Percentiles rank a stretch among this genome's conserved stretches.
Conservation (phyloP, 1,284 basidiomycete species). For the Omphalotus olearius region DNA sequence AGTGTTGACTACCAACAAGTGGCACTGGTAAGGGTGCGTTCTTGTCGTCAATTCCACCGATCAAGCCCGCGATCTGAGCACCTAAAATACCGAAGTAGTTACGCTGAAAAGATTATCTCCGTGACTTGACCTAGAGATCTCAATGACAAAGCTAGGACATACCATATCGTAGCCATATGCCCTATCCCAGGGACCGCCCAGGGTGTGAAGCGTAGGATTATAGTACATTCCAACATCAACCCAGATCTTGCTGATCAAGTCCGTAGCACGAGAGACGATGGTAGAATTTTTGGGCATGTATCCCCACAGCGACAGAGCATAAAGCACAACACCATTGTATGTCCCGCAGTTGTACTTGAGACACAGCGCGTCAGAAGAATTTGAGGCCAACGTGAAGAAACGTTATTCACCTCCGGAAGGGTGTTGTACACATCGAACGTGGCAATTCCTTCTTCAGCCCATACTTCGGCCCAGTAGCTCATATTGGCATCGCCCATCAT, state of each 20-base stretch:
- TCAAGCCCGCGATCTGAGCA: constrained; percentile 22
- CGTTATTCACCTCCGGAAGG: constrained; percentile 24
- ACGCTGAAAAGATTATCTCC: constrained; percentile 13
- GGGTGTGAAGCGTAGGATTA: constrained; percentile 25
- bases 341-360: constrained; percentile 27
- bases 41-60: constrained; percentile 23
- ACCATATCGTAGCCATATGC: constrained; percentile 28
- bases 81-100: constrained; percentile 26
- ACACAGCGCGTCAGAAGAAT: background rate
- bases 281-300: constrained; percentile 27
- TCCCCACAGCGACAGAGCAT: constrained; percentile 26
- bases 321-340: constrained; percentile 27
- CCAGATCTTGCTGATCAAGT: constrained; percentile 25
- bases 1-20: constrained; percentile 23
- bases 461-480: constrained; percentile 26
- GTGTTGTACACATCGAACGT: constrained; percentile 25
- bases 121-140: background rate
- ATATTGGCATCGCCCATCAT: constrained; percentile 26
- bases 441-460: constrained; percentile 23
- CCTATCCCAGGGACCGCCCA: constrained; percentile 27
- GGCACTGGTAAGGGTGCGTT: constrained; percentile 24
- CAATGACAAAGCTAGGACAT: background rate
- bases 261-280: constrained; percentile 19
- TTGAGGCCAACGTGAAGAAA: background rate
- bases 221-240: constrained; percentile 19